Evolutionary conservation across 1,284 basidiomycete species (phyloP), one percentile per base, ranked within the genome.

Genomic region (Volvariella volvacea): DNA sequence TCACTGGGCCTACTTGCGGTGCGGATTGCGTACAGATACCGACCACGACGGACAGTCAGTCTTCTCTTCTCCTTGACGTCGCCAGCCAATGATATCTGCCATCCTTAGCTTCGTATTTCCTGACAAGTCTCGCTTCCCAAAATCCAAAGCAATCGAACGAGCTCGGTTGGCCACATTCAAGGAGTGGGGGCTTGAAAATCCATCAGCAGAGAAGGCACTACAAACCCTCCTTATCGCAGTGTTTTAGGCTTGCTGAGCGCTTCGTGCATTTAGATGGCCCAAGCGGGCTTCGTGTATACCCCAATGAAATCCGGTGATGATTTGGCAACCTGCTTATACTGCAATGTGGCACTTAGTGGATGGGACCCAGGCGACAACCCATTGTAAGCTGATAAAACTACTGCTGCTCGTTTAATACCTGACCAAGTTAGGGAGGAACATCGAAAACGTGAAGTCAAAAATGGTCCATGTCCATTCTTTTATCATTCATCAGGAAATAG

Each of bases 311-410:
- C 66, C 2, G 79, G 74, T 2, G 83, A 88, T 47, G 90, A 93
- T 58, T 77, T 79, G 0, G 87, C 79, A 0, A 77, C 78, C 0
- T 93, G 90, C 59, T 68, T 90, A 2, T 87, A 90, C 53, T 93
- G 90, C 58, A 68, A 77, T 38, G 70, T 83, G 31, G 72, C 79
- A 3, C 72, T 92, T 2, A 79, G 79, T 46, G 87, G 85, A 3
- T 93, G 90, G 90, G 88, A 90, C 46, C 66, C 70, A 28, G 76
- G 74, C 9, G 90, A 93, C 58, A 80, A 92, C 58, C 90, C 90
- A 17, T 61, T 79, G 90, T 87, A 63, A 43, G 80, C 63, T 34
- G 44, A 25, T 39, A 30, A 32, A 25, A 47, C 31, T 39, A 52
- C 33, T 50, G 44, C 45, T 49, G 44, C 39, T 41, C 32, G 25